Base-by-base conservation (phyloP, 768 basidiomycete species). In the Tulasnella sp. region DNA sequence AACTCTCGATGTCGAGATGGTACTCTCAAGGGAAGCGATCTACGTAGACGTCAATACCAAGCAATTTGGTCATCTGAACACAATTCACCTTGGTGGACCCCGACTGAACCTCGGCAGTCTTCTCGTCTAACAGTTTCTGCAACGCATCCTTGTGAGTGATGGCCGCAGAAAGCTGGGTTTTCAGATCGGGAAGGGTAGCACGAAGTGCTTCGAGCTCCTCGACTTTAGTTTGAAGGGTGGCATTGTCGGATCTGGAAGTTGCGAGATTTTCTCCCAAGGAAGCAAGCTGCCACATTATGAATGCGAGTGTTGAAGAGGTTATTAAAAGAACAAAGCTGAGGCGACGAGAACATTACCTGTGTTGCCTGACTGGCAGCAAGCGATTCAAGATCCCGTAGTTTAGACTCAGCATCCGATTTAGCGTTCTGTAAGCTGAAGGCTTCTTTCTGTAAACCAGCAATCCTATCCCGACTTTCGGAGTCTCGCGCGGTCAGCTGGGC, bases 21-120 rank as follows among this genome's bases (percentile, higher is more conserved):
- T 56, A n/a, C 31, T 44, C 75, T 75, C 75, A 36, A 75, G 75
- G 19, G 75, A 75, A 19, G 46, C 27, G 6, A 75, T 48, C 75
- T 75, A 42, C 7, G 56, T 36, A 18, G 27, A 16, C n/a, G 34
- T 56, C 10, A 44, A 24, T 40, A 31, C 6, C 31, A 16, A 38
- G 40, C 27, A 46, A 42, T 7, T 1, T 2, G 5, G 14, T 42
- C 24, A 27, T 36, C 24, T 42, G 40, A n/a, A 36, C 24, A 12
- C n/a, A 4, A 34, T 52, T 71, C 36, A 77, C 76, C 56, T 77
- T 77, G 46, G 48, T 31, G 19, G 31, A 19, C 31, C 34, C 76
- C n/a, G 14, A n/a, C 21, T 62, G 39, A n/a, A 36, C 48, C 19
- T 58, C 52, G 12, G 39, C 56, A 38, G n/a, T 52, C 21, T 3